phyloP scores from a whole-genome alignment of 2,329 filamentous ascomycete genomes.

The Cladophialophora bantiana region DNA sequence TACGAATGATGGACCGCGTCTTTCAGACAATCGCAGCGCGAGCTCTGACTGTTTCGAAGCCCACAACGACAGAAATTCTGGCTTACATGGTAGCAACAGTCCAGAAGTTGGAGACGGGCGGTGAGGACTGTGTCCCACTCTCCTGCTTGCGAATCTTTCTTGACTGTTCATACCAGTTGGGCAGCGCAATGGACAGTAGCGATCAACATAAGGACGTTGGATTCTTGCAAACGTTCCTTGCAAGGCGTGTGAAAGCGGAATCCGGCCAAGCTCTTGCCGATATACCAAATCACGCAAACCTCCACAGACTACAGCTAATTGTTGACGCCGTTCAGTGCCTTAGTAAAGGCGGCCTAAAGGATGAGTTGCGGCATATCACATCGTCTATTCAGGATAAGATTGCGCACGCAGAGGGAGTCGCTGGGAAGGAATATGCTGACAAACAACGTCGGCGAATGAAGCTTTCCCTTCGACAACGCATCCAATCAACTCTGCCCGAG shows the following conservation, averaged over 20 bases:
- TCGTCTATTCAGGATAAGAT: conserved; percentile 14
- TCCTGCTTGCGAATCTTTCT: conserved; percentile 20
- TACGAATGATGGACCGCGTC: conserved; percentile 21
- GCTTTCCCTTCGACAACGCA: conserved; percentile 18
- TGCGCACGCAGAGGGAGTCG: background rate
- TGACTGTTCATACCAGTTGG: background rate
- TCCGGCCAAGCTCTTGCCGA: background rate
- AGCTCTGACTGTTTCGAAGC: background rate
- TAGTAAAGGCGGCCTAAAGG: background rate
- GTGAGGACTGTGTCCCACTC: background rate
- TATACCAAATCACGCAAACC: background rate
- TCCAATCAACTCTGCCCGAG: background rate
- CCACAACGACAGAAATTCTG: background rate
- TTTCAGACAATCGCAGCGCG: conserved; percentile 13
- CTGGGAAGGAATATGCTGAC: background rate
- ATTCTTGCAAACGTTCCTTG: conserved; percentile 15
- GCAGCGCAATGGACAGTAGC: background rate
- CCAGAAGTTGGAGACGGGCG: background rate
- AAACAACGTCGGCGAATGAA: background rate
- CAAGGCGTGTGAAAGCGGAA: conserved; percentile 2
- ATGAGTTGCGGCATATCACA: conserved; percentile 4
- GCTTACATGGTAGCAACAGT: background rate
- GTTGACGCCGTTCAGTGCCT: conserved; percentile 5
- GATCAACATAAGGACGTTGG: conserved; percentile 8
- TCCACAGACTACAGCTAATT: conserved; percentile 4